These are phyloP conservation scores for Pulveroboletus sp. DNA, from an alignment of 768 basidiomycete species.

Conservation along the genomic window DNA sequence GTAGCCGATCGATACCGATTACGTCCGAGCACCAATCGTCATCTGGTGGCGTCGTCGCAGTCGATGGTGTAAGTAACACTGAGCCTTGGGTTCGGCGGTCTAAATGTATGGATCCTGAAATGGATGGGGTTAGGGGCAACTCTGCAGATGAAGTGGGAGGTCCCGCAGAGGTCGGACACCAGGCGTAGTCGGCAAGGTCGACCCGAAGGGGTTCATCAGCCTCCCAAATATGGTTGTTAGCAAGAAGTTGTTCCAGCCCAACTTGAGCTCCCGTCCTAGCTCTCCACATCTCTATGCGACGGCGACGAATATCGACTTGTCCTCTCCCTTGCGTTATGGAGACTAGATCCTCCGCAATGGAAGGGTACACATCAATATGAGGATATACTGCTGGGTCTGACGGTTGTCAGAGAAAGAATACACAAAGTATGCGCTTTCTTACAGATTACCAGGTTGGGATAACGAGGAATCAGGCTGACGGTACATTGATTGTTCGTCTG, in stretches of 20 bases:
- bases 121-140: slow-evolving; percentile 38
- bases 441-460: slow-evolving; percentile 39
- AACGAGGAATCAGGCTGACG: slow-evolving; percentile 18
- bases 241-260: slow-evolving; percentile 14
- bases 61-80: slow-evolving; percentile 45
- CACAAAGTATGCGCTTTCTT: slow-evolving; percentile 6
- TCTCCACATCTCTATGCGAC: slow-evolving; percentile 18
- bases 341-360: neutral
- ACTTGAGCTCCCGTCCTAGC: slow-evolving; percentile 19
- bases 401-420: slow-evolving; percentile 4
- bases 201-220: slow-evolving; percentile 40
- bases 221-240: slow-evolving; percentile 19
- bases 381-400: slow-evolving; percentile 25
- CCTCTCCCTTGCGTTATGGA: neutral
- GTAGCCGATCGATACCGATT: slow-evolving; percentile 37
- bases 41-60: slow-evolving; percentile 51
- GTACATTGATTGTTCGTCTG: neutral
- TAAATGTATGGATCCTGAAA: slow-evolving; percentile 54
- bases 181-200: slow-evolving; percentile 63
- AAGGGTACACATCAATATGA: slow-evolving; percentile 18
- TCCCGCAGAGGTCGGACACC: slow-evolving; percentile 70
- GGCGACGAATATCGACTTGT: slow-evolving; percentile 6
- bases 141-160: slow-evolving; percentile 46
- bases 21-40: slow-evolving; percentile 36
- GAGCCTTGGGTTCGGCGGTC: slow-evolving; percentile 55